Base-by-base conservation (phyloP, 768 basidiomycete genomes). In the Psilocybe cyanescens region DNA sequence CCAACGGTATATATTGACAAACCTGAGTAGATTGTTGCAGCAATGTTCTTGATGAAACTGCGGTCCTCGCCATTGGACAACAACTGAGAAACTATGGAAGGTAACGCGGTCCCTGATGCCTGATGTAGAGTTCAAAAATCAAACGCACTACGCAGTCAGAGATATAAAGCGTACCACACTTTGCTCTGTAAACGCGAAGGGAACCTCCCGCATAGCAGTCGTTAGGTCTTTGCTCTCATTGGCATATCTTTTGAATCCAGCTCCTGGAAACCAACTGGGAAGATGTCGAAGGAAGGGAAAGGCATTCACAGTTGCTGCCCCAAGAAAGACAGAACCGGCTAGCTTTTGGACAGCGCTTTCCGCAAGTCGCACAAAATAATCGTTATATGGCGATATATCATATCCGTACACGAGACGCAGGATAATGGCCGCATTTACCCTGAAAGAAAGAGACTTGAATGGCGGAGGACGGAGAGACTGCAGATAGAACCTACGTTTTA, bases 191-290 rank as follows among this genome's bases (percentile, higher is more conserved):
- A 60, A 58, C 11, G 62, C 58, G 33, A 53, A 44, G 19, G 65
- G 61, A 14, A 53, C 17, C n/a, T 49, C 8, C 12, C 48, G n/a
- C 48, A 49, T 49, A 28, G 48, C 48, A 17, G 24, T 28, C 14
- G 57, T 60, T 17, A 63, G 17, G 8, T 50, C 51, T 41, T 46
- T 57, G 2, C 55, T 53, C 44, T 63, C 57, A 2, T 53, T 28
- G 2, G 62, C 62, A 29, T 49, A 44, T 9, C 41, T 47, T 29
- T 68, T 65, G 28, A 61, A 65, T 16, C 24, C 29, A 8, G 64
- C 54, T 4, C 67, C 67, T 0, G 66, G 63, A 53, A 68, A 54
- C 67, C 67, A 68, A 8, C 52, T 16, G 14, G 67, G 67, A 2
- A 67, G 17, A 45, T 61, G 57, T 35, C 62, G 49, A 50, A 67